These are phyloP conservation scores for Pezicula neosporulosa DNA, from an alignment of 2,329 filamentous ascomycete genomes.

Conservation along the genomic window DNA sequence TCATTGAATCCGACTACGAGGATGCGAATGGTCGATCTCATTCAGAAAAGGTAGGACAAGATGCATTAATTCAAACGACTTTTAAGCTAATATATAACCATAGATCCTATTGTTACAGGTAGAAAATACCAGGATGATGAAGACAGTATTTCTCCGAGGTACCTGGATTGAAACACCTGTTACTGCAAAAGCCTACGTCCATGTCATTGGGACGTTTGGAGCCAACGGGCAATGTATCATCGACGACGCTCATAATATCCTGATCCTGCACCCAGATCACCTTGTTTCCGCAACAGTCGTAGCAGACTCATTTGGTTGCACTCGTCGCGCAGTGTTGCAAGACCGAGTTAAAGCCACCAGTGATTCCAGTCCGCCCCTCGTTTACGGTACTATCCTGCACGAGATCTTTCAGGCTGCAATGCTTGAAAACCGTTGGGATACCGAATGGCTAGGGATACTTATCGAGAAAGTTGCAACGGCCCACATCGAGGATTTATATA, in stretches of 20 bases:
- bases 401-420: constrained; percentile 93
- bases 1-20: constrained; percentile 66
- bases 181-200: constrained; percentile 71
- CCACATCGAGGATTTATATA: constrained; percentile 86
- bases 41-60: constrained; percentile 65
- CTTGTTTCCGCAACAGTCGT: constrained; percentile 92
- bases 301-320: constrained; percentile 92
- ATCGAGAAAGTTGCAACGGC: constrained; percentile 68
- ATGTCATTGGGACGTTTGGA: constrained; percentile 79
- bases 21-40: constrained; percentile 56
- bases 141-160: constrained; percentile 72
- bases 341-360: constrained; percentile 91
- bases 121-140: constrained; percentile 64
- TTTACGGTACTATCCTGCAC: constrained; percentile 92
- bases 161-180: constrained; percentile 85
- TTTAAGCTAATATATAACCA: constrained; percentile 4
- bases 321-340: constrained; percentile 86
- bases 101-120: constrained; percentile 80
- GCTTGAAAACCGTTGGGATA: constrained; percentile 77
- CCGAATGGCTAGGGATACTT: constrained; percentile 58
- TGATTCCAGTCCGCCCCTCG: constrained; percentile 72
- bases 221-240: constrained; percentile 70
- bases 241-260: constrained; percentile 76
- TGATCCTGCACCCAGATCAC: constrained; percentile 93
- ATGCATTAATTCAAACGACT: background rate